A percentile compares a stretch with the other conserved stretches of the same genome.
These are phyloP conservation scores for Fusarium pininemorale DNA, from an alignment of 2,329 filamentous ascomycete species.

Conservation along the genomic window DNA sequence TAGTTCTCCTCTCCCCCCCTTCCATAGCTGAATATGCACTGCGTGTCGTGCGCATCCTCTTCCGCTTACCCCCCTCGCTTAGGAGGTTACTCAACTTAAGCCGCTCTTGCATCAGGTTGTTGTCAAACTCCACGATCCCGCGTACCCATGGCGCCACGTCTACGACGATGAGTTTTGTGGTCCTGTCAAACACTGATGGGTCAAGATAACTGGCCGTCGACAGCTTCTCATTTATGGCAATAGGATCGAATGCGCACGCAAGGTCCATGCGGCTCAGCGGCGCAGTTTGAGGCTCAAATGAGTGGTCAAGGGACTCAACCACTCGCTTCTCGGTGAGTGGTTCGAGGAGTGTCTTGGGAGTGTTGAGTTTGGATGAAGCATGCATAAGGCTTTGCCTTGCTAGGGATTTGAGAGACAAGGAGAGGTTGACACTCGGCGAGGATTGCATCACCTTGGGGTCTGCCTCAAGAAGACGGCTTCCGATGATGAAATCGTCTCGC, in stretches of 20 bases:
- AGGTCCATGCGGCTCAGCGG: slow-evolving; percentile 61
- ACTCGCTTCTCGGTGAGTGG: slow-evolving; percentile 48
- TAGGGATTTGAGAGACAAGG: slow-evolving; percentile 44
- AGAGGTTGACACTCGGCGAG: slow-evolving; percentile 39
- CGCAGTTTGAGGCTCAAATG: slow-evolving; percentile 43
- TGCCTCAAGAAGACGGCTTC: slow-evolving; percentile 59
- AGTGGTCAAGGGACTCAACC: slow-evolving; percentile 50
- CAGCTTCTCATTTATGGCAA: slow-evolving; percentile 61
- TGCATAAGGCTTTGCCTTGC: slow-evolving; percentile 39
- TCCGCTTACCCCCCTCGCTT: slow-evolving; percentile 62
- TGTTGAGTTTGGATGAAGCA: neutral
- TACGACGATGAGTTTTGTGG: slow-evolving; percentile 69
- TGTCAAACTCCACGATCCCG: slow-evolving; percentile 80
- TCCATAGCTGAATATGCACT: slow-evolving; percentile 81
- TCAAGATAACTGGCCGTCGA: slow-evolving; percentile 58
- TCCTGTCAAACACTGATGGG: slow-evolving; percentile 80
- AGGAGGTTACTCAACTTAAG: slow-evolving; percentile 69
- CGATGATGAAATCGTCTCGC: slow-evolving; percentile 61
- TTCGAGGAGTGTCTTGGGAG: slow-evolving; percentile 17
- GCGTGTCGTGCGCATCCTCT: slow-evolving; percentile 74
- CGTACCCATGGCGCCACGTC: slow-evolving; percentile 94
- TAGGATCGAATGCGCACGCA: slow-evolving; percentile 68
- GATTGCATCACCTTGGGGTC: slow-evolving; percentile 47
- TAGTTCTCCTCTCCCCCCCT: slow-evolving; percentile 73
- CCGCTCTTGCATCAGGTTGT: slow-evolving; percentile 74